Evolutionary conservation across 176 grass and related monocot species (phyloP).

Genomic region (sorghum (Sorghum bicolor)): Sorghum_bicolor_NCBIv3 NC_012870.2:7607501-7608000

Average conservation of each 20-base stretch:
- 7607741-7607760: constrained; percentile 29
- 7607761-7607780: constrained; percentile 8
- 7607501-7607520: constrained; percentile 46
- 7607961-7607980: constrained; percentile 58
- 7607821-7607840: constrained; percentile 13
- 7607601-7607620: constrained; percentile 39
- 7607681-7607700: constrained; percentile 4
- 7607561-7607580: constrained; percentile 24
- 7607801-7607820: constrained; percentile 12
- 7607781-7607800: not conserved
- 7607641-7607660: constrained; percentile 29
- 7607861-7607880: constrained; percentile 43
- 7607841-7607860: constrained; percentile 15
- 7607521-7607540: constrained; percentile 37
- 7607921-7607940: constrained; percentile 44
- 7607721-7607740: not conserved
- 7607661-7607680: constrained; percentile 46
- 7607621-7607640: constrained; percentile 4
- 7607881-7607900: constrained; percentile 49
- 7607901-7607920: constrained; percentile 37
- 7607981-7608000: constrained; percentile 32
- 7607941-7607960: constrained; percentile 65
- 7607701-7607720: not conserved
- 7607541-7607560: not conserved
- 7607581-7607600: constrained; percentile 41